Conservation (phyloP, 2,329 filamentous ascomycete species). For the Stagonosporopsis vannaccii region DNA sequence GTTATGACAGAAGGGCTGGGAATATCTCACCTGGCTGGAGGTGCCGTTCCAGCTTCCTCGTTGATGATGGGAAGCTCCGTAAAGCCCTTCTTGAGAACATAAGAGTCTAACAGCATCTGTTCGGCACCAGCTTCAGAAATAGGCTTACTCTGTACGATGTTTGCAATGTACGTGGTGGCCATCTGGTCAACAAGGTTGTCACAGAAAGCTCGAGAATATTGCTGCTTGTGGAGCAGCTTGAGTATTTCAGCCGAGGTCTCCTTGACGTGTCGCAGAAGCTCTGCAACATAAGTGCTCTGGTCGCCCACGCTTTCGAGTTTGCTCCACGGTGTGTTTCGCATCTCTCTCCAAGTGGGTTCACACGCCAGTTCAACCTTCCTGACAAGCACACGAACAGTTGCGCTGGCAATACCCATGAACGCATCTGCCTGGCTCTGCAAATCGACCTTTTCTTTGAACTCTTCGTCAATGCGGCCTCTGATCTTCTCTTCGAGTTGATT, state of each 20-base stretch:
- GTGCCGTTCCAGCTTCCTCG: conserved; percentile 64
- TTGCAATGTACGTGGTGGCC: conserved; percentile 78
- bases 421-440: conserved; percentile 92
- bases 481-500: conserved; percentile 95
- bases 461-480: conserved; percentile 84
- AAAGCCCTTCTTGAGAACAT: conserved; percentile 83
- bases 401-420: conserved; percentile 93
- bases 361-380: conserved; percentile 82
- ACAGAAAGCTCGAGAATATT: conserved; percentile 93
- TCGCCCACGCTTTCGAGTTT: conserved; percentile 93
- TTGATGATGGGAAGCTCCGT: conserved; percentile 71
- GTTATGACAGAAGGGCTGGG: not conserved
- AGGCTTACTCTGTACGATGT: conserved; percentile 86
- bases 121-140: conserved; percentile 94
- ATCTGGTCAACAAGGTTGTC: conserved; percentile 94
- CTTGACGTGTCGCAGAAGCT: conserved; percentile 78
- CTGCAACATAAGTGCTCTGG: conserved; percentile 88
- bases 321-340: conserved; percentile 95
- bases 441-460: conserved; percentile 77
- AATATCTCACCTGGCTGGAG: conserved; percentile 55
- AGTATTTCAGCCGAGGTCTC: conserved; percentile 77
- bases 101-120: conserved; percentile 97
- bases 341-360: conserved; percentile 92
- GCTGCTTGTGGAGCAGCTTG: conserved; percentile 80
- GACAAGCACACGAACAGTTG: conserved; percentile 83